Evolutionary conservation across 2,329 filamentous ascomycete genomes (phyloP).

Genomic region (Diaporthe batatas): DNA sequence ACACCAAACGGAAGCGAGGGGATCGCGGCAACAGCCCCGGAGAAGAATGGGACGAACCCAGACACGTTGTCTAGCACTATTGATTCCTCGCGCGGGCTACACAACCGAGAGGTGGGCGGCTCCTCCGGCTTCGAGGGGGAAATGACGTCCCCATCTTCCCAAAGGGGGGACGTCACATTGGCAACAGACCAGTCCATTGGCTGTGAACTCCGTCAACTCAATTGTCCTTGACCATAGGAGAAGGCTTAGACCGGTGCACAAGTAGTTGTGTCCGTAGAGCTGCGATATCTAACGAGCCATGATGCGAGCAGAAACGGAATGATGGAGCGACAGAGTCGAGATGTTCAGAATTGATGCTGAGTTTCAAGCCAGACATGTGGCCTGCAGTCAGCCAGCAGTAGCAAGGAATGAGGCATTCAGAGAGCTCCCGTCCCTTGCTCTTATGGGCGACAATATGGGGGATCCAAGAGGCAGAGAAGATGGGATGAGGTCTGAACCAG

Average conservation of each 20-base stretch:
- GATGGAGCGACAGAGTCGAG: neutral
- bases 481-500: conserved; percentile 18
- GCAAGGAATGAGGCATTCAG: neutral
- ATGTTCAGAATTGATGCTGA: neutral
- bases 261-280: neutral
- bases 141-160: neutral
- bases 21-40: neutral
- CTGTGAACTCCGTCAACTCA: neutral
- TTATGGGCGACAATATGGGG: too few relatives aligned
- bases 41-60: conserved; percentile 2
- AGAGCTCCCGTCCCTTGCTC: neutral
- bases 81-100: neutral
- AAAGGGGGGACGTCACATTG: neutral
- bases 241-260: neutral
- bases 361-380: neutral
- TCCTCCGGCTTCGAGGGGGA: neutral
- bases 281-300: neutral
- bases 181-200: neutral
- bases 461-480: neutral
- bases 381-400: neutral
- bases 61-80: neutral
- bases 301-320: neutral
- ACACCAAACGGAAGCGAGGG: conserved; percentile 13
- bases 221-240: neutral
- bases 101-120: neutral